Evolutionary conservation across 1,284 basidiomycete species (phyloP), one percentile per base, ranked within the genome.

Genomic region (Heliocybe sulcata): DNA sequence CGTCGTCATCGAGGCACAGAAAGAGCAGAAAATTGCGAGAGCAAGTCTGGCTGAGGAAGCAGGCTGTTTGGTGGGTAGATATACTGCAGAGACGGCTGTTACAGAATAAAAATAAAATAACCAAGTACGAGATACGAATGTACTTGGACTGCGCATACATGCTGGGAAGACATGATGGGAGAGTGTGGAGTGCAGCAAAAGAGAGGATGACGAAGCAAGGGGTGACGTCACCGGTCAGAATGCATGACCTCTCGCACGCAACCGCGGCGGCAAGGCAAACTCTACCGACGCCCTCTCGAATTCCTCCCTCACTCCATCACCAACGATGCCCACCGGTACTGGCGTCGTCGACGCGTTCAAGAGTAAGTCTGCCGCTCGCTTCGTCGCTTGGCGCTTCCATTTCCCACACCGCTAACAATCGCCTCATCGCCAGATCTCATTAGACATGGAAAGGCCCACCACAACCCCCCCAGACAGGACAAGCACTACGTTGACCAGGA

Each of bases 401-500:
- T 38, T 56, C 45, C 54, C 58, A 33, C 54, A 52, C 59, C 60
- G 55, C 45, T 57, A 53, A 55, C 35, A 59, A 59, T 29, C 56
- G 22, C 63, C 56, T 53, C 57, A 61, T 62, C 57, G 53, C 61
- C 61, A 16, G 92, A 92, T 74, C 87, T 95, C 65, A 90, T 94
- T 58, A 82, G 92, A 63, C 88, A 92, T 72, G 88, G 88, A 66
- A 90, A 88, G 72, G 81, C 88, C 64, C 83, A 87, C 59, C 69
- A 77, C 58, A 70, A 70, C 53, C 69, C 38, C 8, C 38, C 70
- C 29, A 64, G 66, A 27, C 62, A 59, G 55, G 66, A 69, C 35
- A 70, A 77, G 58, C 65, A 62, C 55, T 53, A 70, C 54, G 56
- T 66, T 57, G 69, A 69, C 57, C 57, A 61, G 14, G 61, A 60